A percentile compares a stretch with the other conserved stretches of the same genome.
These are phyloP conservation scores for Knufia petricola DNA, from an alignment of 2,329 filamentous ascomycete genomes.

Conservation along the genomic window DNA sequence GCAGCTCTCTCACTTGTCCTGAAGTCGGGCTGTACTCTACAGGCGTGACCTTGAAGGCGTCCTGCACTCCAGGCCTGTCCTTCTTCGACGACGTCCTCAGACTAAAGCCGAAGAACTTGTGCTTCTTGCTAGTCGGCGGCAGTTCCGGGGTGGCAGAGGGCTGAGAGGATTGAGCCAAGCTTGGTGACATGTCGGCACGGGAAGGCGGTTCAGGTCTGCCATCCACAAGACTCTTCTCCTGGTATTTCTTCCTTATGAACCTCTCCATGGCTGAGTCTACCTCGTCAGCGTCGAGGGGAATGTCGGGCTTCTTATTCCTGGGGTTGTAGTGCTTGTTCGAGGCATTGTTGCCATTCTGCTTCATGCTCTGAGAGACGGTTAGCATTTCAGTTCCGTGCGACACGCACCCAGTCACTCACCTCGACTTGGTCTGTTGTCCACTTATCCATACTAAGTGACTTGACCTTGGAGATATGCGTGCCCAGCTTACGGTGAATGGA, in stretches of 20 bases:
- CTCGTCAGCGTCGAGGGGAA: constrained; percentile 85
- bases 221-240: constrained; percentile 49
- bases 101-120: constrained; percentile 53
- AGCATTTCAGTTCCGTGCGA: constrained; percentile 12
- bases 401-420: constrained; percentile 39
- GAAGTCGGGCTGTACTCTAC: constrained; percentile 18
- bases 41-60: constrained; percentile 19
- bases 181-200: constrained; percentile 32
- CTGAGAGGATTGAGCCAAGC: constrained; percentile 40
- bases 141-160: constrained; percentile 40
- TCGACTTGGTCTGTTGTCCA: constrained; percentile 96
- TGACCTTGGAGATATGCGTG: constrained; percentile 97
- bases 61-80: constrained; percentile 24
- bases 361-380: constrained; percentile 66
- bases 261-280: constrained; percentile 89
- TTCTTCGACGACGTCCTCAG: constrained; percentile 53
- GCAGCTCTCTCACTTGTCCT: constrained; percentile 15
- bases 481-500: constrained; percentile 91
- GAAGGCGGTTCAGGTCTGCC: constrained; percentile 34
- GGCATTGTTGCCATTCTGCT: constrained; percentile 71
- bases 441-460: constrained; percentile 96
- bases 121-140: constrained; percentile 45
- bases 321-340: constrained; percentile 90
- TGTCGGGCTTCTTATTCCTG: constrained; percentile 66
- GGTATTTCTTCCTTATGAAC: constrained; percentile 91